Base-by-base conservation (phyloP, 192 early-diverging fungal genomes). In the Gaertneriomyces semiglobifer region DNA sequence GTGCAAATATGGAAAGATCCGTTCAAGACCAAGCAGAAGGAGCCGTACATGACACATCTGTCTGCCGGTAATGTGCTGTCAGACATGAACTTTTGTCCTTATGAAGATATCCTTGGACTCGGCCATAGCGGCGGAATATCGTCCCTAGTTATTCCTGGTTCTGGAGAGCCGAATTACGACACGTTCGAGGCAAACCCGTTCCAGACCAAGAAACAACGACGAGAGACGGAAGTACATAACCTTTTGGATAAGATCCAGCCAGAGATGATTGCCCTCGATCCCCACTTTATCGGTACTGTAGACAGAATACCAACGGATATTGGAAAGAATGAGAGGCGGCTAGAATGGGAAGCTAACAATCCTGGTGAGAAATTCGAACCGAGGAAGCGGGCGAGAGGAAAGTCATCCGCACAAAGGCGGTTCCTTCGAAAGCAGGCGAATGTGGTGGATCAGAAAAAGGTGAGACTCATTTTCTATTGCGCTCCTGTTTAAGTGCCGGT, bases 101-200 rank as follows among this genome's bases (percentile, higher is more conserved):
- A 85, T 85, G 96, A 98, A 70, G 96, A 98, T 86, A 88, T 93
- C 6, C 86, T 98, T 12, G 93, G 89, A 14, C 72, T 90, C 53
- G 92, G 91, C 16, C 93, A 96, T 78, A 68, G 75, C 14, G 62
- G 77, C 12, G 96, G 96, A 11, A 76, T 98, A 6, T 83, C 82
- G 10, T 89, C 85, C 61, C 72, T 98, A 19, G 81, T 95, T 9
- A 82, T 98, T 6, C 96, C 96, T 0, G 86, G 92, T 10, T 78
- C 93, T n/a, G 96, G 96, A 58, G 96, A 98, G 71, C 90, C 96
- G 70, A 98, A 98, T 88, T 93, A 91, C 80, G 96, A 98, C 77
- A 88, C 89, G 4, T 69, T 92, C 41, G 92, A 90, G 68, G 89
- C 89, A 39, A 98, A 98, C 77, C 93, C 93, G 14, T 96, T 82